Base-by-base conservation (phyloP, 306 rosid species). In the Vicia faba region DNA sequence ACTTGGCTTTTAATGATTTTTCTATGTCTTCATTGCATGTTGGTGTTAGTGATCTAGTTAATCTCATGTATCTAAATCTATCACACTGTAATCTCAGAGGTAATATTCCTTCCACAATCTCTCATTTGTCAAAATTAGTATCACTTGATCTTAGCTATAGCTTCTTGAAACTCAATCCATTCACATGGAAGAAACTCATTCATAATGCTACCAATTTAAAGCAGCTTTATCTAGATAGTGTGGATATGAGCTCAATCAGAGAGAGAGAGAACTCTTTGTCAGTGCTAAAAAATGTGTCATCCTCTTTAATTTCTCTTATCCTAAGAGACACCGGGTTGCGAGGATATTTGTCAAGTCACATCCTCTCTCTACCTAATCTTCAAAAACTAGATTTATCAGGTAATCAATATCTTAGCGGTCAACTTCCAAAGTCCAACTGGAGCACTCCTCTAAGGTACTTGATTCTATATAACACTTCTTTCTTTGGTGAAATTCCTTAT, bases 361-460 rank as follows among this genome's bases (percentile, higher is more conserved):
- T 70, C 0, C 39, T 76, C 8, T 11, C 7, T 13, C 49, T 57
- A 39, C 35, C 72, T 1, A 77, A 57, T 56, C 68, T 71, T 45
- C 50, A 48, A 64, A 1, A 19, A 12, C 0, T 77, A 2, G 3
- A 4, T 56, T 36, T 77, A 25, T 26, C 13, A 15, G 0, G 0
- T 0, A 77, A 70, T 45, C 0, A 0, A 2, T 0, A 4, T 0
- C 36, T 65, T 0, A 57, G 0, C 4, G 50, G 16, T 11, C 58
- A 56, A 64, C 76, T 77, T 70, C 68, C 76, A 64, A 64, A 64
- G 4, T 64, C 72, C 4, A 77, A 77, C 57, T 56, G 55, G 76
- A 70, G 35, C 16, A 36, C 15, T 71, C 16, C 28, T 4, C 10
- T 77, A n/a, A n/a, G n/a, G n/a, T n/a, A 43, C 48, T 43, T 43